Percentiles rank a stretch among this genome's conserved stretches.
Evolutionary conservation across 1,139 yeast species (phyloP).

Genomic region (Pichia sorboxylosa): DNA sequence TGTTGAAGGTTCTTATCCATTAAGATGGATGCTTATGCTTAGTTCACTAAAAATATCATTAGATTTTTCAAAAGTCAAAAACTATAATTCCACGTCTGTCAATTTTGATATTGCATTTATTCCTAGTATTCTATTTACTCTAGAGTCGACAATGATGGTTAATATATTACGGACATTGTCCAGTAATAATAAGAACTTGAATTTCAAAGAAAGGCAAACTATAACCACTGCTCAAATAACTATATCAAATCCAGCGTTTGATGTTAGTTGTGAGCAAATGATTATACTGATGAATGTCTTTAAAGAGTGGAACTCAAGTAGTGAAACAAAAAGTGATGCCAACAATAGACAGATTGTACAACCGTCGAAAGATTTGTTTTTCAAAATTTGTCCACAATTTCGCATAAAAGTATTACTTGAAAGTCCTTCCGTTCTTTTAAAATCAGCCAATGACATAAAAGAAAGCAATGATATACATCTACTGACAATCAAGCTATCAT

Average conservation of each 20-base stretch:
- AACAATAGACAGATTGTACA: not conserved
- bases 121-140: conserved; percentile 42
- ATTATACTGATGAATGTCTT: conserved; percentile 13
- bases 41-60: conserved; percentile 31
- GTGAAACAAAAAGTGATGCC: not conserved
- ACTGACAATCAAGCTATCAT: conserved; percentile 15
- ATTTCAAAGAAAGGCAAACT: conserved; percentile 10
- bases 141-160: conserved; percentile 41
- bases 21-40: conserved; percentile 35
- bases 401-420: conserved; percentile 18
- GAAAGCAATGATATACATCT: conserved; percentile 12
- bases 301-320: not conserved
- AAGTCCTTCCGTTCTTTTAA: conserved; percentile 18
- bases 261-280: conserved; percentile 18
- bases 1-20: conserved; percentile 40
- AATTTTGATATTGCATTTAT: conserved; percentile 34
- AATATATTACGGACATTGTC: conserved; percentile 12
- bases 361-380: conserved; percentile 1
- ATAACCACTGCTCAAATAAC: conserved; percentile 14
- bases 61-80: conserved; percentile 22
- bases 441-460: conserved; percentile 9
- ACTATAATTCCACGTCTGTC: conserved; percentile 13
- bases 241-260: conserved; percentile 16
- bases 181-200: conserved; percentile 1
- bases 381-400: conserved; percentile 10